A percentile compares a stretch with the other conserved stretches of the same genome.
phyloP scores from a whole-genome alignment of 352 stramenopile genomes.

The Globisporangium carolinianum region DNA sequence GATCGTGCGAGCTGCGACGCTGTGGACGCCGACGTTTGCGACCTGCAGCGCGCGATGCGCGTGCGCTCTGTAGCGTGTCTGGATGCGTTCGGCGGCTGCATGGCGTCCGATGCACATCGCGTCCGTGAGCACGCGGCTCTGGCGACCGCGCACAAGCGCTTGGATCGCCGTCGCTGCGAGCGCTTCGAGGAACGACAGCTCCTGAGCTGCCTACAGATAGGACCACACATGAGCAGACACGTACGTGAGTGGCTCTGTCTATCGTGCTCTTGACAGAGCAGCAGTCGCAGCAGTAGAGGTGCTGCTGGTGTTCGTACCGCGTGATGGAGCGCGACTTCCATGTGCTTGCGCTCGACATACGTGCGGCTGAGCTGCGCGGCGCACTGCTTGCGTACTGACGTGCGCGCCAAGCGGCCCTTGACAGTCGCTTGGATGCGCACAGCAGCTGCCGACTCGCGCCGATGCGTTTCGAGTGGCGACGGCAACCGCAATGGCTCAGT shows the following conservation, averaged over 20 bases:
- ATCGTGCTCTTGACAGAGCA: not conserved
- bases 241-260: not conserved
- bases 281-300: too few species aligned
- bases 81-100: slow-evolving; percentile 40
- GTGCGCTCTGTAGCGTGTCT: slow-evolving; percentile 32
- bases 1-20: slow-evolving; percentile 42
- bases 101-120: slow-evolving; percentile 32
- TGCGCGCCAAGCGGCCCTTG: slow-evolving; percentile 22
- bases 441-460: slow-evolving; percentile 16
- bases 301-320: slow-evolving; percentile 25
- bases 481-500: too few species aligned
- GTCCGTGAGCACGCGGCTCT: slow-evolving; percentile 46
- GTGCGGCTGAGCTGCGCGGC: slow-evolving; percentile 39
- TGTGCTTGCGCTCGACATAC: slow-evolving; percentile 61
- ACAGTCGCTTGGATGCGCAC: slow-evolving; percentile 29
- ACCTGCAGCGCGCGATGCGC: slow-evolving; percentile 1
- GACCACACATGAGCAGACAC: too few species aligned
- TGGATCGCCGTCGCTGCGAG: slow-evolving; percentile 56
- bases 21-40: slow-evolving; percentile 27
- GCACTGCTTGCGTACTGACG: slow-evolving; percentile 13
- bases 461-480: not conserved
- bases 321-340: slow-evolving; percentile 28
- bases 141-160: slow-evolving; percentile 46
- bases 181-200: slow-evolving; percentile 40
- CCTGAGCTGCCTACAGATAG: slow-evolving; percentile 20